Evolutionary conservation across 345 rosid genomes (phyloP).

Genomic region (Anacardium occidentale): DNA sequence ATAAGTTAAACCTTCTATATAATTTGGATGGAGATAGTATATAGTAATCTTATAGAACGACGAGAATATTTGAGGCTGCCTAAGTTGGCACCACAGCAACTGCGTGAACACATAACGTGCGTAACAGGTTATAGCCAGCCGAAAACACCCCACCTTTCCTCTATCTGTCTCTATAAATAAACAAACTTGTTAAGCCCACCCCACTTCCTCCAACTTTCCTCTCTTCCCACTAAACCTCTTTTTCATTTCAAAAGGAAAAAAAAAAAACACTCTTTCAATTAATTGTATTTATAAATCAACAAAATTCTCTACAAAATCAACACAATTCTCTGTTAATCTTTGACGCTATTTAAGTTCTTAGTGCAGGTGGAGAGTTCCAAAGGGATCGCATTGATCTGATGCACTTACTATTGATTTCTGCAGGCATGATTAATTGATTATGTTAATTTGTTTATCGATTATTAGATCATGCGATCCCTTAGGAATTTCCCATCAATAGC

Average conservation of each 20-base stretch:
- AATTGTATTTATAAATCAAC: too few relatives aligned
- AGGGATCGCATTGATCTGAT: conserved; percentile 80
- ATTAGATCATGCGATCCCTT: conserved; percentile 69
- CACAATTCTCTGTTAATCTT: not conserved
- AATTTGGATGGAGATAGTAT: not conserved
- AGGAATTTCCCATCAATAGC: conserved; percentile 50
- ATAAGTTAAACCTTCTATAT: not conserved
- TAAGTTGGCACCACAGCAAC: conserved; percentile 16
- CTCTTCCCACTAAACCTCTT: not conserved
- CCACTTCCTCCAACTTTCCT: conserved; percentile 5
- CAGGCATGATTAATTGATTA: not conserved
- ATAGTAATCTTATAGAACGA: conserved; percentile 22
- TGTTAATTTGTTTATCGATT: not conserved
- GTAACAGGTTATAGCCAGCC: not conserved
- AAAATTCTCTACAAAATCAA: too few relatives aligned
- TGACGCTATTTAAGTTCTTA: conserved; percentile 3
- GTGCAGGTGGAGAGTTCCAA: conserved; percentile 62
- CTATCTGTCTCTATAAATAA: conserved; percentile 19
- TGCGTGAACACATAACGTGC: conserved; percentile 13
- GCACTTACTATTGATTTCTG: not conserved
- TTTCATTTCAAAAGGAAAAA: too few relatives aligned
- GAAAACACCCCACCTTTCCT: not conserved
- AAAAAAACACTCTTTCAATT: too few relatives aligned
- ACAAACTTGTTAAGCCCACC: not conserved
- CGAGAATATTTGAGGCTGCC: conserved; percentile 13